These are phyloP conservation scores for Aspergillaceae sp. DNA, from an alignment of 2,329 filamentous ascomycete species.

Conservation along the genomic window DNA sequence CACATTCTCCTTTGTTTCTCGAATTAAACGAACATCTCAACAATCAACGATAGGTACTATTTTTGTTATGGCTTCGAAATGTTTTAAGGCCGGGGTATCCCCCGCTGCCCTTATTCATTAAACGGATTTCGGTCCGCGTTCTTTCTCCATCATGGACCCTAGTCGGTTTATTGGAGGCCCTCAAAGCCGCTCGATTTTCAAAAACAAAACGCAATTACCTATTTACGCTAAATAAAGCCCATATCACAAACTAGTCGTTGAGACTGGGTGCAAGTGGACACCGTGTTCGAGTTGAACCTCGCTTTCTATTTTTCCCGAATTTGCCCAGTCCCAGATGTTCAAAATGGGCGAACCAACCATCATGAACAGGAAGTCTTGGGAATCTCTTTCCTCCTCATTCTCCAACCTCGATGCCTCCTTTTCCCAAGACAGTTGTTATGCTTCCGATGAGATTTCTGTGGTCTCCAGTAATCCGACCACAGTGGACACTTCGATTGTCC, in stretches of 20 bases:
- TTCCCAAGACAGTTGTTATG: conserved; percentile 33
- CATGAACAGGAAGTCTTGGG: conserved; percentile 25
- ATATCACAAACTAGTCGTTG: too few relatives aligned
- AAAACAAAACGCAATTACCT: conserved; percentile 3
- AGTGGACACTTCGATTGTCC: conserved; percentile 13
- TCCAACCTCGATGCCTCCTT: conserved; percentile 29
- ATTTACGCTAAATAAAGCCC: conserved; percentile 1
- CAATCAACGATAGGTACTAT: conserved; percentile 1
- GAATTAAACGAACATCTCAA: conserved; percentile 5
- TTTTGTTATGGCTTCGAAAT: conserved; percentile 17
- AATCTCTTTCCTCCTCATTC: conserved; percentile 30
- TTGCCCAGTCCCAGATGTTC: conserved; percentile 1
- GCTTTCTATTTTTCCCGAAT: not conserved
- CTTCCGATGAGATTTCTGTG: conserved; percentile 30
- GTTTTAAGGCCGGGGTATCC: conserved; percentile 15
- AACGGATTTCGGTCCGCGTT: conserved; percentile 14
- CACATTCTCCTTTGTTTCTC: conserved; percentile 2
- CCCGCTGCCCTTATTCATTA: conserved; percentile 21
- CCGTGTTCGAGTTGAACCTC: too few relatives aligned
- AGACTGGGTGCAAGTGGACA: too few relatives aligned
- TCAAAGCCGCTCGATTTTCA: conserved; percentile 19
- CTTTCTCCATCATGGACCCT: conserved; percentile 24
- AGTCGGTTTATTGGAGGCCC: conserved; percentile 21
- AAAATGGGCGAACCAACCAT: conserved; percentile 20
- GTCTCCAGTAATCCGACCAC: conserved; percentile 20